phyloP scores from a whole-genome alignment of 176 grass and related monocot species.

The Oryza officinalis region DNA sequence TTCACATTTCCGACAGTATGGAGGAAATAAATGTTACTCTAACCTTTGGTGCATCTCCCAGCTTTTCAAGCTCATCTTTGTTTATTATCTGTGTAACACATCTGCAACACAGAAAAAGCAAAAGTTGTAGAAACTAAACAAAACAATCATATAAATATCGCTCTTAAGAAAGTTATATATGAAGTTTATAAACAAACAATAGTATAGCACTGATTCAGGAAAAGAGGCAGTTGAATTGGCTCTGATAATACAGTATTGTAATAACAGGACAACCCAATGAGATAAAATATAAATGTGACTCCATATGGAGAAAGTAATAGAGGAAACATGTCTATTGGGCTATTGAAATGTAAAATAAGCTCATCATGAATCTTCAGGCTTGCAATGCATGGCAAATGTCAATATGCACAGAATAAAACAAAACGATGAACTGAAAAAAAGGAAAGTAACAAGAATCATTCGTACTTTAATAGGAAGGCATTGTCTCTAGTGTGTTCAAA shows the following conservation, averaged over 20 bases:
- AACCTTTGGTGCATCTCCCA: slow-evolving; percentile 84
- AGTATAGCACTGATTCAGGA: neutral
- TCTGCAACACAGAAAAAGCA: slow-evolving; percentile 47
- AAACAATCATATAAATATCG: slow-evolving; percentile 22
- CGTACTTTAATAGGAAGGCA: slow-evolving; percentile 84
- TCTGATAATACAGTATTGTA: neutral
- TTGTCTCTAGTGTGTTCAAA: slow-evolving; percentile 88
- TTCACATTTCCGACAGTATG: slow-evolving; percentile 30
- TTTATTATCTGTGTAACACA: slow-evolving; percentile 79
- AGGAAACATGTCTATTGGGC: neutral
- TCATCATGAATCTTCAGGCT: neutral
- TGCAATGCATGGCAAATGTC: neutral
- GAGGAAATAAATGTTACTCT: slow-evolving; percentile 40
- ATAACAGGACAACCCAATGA: slow-evolving; percentile 6
- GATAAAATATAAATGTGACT: slow-evolving; percentile 4
- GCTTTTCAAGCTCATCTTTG: slow-evolving; percentile 84
- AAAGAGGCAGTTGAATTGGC: neutral
- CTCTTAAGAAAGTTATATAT: neutral
- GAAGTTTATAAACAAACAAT: slow-evolving; percentile 5
- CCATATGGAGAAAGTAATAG: neutral
- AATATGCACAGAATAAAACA: neutral
- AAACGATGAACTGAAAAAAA: slow-evolving; percentile 5
- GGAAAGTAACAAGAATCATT: slow-evolving; percentile 3
- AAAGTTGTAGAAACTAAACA: slow-evolving; percentile 15
- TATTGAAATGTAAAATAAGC: neutral